These are phyloP conservation scores for Vigna hirtella DNA, from an alignment of 306 rosid species.

Conservation along the genomic window DNA sequence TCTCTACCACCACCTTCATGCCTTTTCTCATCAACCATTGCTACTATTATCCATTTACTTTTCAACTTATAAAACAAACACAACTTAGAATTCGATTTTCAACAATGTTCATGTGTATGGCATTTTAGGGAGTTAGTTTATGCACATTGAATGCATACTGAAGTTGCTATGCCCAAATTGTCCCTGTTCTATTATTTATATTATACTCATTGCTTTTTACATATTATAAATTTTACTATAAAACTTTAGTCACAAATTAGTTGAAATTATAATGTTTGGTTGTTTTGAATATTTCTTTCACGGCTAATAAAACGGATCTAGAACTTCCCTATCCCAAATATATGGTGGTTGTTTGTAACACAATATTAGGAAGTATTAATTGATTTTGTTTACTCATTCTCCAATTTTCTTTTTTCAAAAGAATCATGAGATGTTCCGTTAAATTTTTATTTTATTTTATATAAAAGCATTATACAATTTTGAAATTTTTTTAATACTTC, in stretches of 20 bases:
- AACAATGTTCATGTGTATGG: conserved; percentile 54
- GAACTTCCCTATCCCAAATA: no score
- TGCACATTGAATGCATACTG: conserved; percentile 28
- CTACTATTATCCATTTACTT: background rate
- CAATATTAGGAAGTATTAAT: background rate
- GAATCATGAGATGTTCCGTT: background rate
- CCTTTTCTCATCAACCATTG: background rate
- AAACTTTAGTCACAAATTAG: no score
- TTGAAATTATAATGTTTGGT: no score
- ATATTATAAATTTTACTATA: no score
- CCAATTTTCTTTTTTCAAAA: background rate
- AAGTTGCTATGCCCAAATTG: conserved; percentile 12
- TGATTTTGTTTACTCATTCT: background rate
- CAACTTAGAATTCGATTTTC: background rate
- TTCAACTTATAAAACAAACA: no score
- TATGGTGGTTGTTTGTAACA: no score
- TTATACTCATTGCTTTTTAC: background rate
- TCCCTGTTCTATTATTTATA: background rate
- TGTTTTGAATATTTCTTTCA: no score
- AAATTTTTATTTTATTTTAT: background rate
- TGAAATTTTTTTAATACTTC: background rate
- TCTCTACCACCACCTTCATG: conserved; percentile 60
- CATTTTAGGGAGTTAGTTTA: conserved; percentile 58
- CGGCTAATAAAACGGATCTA: no score
- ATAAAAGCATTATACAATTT: background rate